Evolutionary conservation across 768 basidiomycete genomes (phyloP).

Genomic region (Cubamyces lactineus): DNA sequence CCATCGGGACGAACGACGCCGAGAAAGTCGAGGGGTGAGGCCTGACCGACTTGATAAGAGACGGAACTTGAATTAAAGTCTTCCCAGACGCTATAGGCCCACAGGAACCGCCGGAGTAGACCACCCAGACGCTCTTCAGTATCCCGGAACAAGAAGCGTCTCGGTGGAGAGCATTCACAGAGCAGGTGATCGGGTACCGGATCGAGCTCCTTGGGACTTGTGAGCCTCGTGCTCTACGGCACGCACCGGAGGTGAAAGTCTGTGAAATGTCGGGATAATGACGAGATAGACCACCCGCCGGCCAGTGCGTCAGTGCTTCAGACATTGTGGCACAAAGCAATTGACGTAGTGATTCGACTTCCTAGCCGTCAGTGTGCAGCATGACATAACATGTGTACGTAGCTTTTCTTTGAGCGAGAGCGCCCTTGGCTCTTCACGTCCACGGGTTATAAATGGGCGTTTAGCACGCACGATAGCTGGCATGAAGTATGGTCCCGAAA

Average conservation of each 20-base stretch:
- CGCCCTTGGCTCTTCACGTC: background rate
- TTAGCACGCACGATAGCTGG: too few relatives aligned
- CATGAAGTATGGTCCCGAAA: too few relatives aligned
- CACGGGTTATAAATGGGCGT: background rate
- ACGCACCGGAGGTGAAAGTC: conserved; percentile 13
- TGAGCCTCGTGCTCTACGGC: conserved; percentile 19
- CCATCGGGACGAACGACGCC: conserved; percentile 23
- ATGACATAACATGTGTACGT: background rate
- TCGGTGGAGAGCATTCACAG: conserved; percentile 11
- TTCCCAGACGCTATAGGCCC: conserved; percentile 24
- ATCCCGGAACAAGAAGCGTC: conserved; percentile 13
- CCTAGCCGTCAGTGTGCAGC: background rate
- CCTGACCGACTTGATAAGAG: conserved; percentile 28
- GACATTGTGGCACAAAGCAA: background rate
- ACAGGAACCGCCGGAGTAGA: conserved; percentile 16
- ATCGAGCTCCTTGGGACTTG: conserved; percentile 23
- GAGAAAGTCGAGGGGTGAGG: conserved; percentile 18
- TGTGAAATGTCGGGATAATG: conserved; percentile 14
- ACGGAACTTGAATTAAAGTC: conserved; percentile 28
- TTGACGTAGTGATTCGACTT: conserved; percentile 7
- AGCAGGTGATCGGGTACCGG: conserved; percentile 29
- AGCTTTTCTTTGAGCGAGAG: background rate
- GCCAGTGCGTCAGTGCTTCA: background rate
- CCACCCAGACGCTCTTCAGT: conserved; percentile 13
- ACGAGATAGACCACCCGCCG: conserved; percentile 3